Base-by-base conservation (phyloP, 2,329 filamentous ascomycete genomes). In the Aureobasidium musti region DNA sequence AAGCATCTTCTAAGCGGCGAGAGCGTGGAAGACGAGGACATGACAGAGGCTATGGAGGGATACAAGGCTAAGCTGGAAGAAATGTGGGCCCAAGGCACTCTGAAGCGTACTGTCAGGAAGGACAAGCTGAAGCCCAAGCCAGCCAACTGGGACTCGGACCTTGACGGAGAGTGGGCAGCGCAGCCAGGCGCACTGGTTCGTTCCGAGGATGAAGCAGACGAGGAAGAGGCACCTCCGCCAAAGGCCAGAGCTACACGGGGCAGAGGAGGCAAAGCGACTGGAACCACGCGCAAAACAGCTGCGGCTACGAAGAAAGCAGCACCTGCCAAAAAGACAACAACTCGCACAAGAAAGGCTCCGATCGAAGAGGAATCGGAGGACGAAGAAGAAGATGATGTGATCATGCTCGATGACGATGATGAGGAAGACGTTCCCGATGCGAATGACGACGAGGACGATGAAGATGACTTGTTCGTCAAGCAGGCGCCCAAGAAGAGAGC, bases 111-210 rank as follows among this genome's bases (percentile, higher is more conserved):
- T 50, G 30, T 23, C 13, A 83, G 82, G 71, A 86, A 82, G 65
- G 68, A 63, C 13, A 72, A 66, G 30, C 53, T 72, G 68, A 94
- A 91, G 74, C 88, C 91, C 0, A 91, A 88, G 75, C 94, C 94
- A 1, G 84, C 86, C 13, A 83, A 82, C 2, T 98, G 93, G 92
- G 92, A 98, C 74, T 91, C 87, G n/a, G 94, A 98, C 70, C 80
- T 93, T 30, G 89, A 97, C 59, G 95, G 93, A 0, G 83, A 84
- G 60, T 98, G 94, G 93, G 89, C 89, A 68, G 90, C 95, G 56
- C 87, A 92, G 67, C 86, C 90, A 0, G 88, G 86, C 8, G 91
- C 89, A 1, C 76, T 87, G 5, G 82, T 87, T 52, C 79, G 79
- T 67, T 80, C 80, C 2, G 82, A 84, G n/a, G 75, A 74, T 14